Evolutionary conservation across 202 grass and related monocot species (phyloP).

Genomic region (Eragrostis tef): DNA sequence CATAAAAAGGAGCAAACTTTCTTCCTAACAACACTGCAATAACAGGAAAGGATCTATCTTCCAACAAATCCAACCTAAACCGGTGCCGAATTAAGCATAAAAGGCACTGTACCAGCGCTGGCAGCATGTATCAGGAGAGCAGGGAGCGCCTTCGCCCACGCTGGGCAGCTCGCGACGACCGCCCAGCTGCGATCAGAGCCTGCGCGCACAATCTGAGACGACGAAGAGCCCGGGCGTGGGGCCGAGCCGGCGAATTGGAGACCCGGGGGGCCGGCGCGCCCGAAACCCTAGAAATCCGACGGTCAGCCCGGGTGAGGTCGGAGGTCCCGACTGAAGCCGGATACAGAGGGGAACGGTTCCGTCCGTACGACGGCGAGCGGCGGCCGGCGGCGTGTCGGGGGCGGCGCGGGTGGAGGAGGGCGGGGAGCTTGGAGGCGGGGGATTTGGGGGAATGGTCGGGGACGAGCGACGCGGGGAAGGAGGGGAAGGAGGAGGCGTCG

Average conservation of each 20-base stretch:
- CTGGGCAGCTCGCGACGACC: slow-evolving; percentile 8
- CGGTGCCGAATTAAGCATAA: slow-evolving; percentile 40
- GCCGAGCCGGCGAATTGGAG: slow-evolving; percentile 43
- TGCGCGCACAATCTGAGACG: not conserved
- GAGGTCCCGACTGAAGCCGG: too few relatives aligned
- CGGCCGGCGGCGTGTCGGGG: not conserved
- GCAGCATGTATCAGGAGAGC: slow-evolving; percentile 11
- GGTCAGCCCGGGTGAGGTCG: not conserved
- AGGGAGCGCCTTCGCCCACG: not conserved
- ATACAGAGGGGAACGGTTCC: not conserved
- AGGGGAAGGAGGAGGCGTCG: not conserved
- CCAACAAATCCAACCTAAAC: not conserved
- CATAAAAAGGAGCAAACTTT: slow-evolving; percentile 7
- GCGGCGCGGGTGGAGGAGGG: not conserved
- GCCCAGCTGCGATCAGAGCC: slow-evolving; percentile 46
- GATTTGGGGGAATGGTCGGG: slow-evolving; percentile 45
- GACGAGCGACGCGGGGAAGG: slow-evolving; percentile 52
- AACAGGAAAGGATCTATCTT: not conserved
- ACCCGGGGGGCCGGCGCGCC: not conserved
- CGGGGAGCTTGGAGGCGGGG: not conserved
- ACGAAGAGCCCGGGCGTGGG: not conserved
- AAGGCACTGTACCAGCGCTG: slow-evolving; percentile 7
- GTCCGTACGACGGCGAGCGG: slow-evolving; percentile 29
- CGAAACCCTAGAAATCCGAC: slow-evolving; percentile 67
- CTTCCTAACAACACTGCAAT: not conserved